These are phyloP conservation scores for Abelmoschus esculentus DNA, from an alignment of 345 rosid genomes.

Conservation along the genomic window DNA sequence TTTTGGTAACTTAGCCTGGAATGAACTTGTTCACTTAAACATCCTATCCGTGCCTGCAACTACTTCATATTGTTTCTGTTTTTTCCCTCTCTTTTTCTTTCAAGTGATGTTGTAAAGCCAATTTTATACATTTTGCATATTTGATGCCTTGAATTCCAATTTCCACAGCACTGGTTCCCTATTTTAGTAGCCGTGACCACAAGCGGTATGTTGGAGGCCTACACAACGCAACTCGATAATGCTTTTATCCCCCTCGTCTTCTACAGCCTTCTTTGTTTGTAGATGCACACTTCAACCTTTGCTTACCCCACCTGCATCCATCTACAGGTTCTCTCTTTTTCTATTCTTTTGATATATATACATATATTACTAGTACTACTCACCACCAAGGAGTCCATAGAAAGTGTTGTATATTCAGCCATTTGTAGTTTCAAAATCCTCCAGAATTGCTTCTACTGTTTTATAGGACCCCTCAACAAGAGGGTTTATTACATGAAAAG, in stretches of 20 bases:
- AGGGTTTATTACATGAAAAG: not conserved
- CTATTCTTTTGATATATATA: not conserved
- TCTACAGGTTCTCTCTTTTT: not conserved
- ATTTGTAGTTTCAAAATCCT: not conserved
- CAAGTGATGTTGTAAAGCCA: not conserved
- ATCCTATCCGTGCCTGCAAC: not conserved
- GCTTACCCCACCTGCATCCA: not conserved
- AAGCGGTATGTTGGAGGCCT: slow-evolving; percentile 89
- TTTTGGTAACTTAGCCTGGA: not conserved
- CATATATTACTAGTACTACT: not conserved
- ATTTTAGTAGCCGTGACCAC: slow-evolving; percentile 63
- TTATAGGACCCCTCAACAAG: not conserved
- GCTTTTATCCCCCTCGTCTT: slow-evolving; percentile 93
- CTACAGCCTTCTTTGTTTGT: slow-evolving; percentile 88
- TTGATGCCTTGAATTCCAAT: slow-evolving; percentile 3
- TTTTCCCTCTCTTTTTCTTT: not conserved
- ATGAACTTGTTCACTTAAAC: not conserved
- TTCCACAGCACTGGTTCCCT: slow-evolving; percentile 80
- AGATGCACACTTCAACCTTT: slow-evolving; percentile 6
- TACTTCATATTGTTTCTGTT: not conserved
- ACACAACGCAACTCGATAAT: slow-evolving; percentile 86
- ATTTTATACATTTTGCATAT: not conserved
- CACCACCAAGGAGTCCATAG: not conserved
- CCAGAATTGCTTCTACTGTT: not conserved
- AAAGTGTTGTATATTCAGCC: not conserved